phyloP scores from a whole-genome alignment of 1,284 basidiomycete genomes.

The Limonomyces culmigenus region DNA sequence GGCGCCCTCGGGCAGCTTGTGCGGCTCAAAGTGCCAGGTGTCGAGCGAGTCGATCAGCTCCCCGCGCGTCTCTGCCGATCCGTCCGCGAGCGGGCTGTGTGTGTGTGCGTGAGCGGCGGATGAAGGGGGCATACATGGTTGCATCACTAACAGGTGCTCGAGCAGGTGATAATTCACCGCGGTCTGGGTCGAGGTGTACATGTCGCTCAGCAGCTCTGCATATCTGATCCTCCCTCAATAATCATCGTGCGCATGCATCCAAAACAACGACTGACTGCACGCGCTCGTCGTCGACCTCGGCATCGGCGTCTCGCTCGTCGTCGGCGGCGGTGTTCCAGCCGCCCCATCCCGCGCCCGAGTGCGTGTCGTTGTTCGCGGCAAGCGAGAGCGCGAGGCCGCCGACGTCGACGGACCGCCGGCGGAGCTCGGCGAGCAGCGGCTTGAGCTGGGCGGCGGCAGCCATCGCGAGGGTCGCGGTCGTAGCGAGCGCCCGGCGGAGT shows the following conservation, averaged over 20 bases:
- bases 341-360: constrained; percentile 70
- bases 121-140: not conserved
- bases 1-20: constrained; percentile 63
- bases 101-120: not conserved
- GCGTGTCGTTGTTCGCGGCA: constrained; percentile 39
- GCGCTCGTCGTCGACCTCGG: too few species aligned
- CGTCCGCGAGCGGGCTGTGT: constrained; percentile 11
- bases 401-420: constrained; percentile 71
- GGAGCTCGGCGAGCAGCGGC: too few species aligned
- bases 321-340: too few species aligned
- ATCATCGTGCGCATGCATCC: constrained; percentile 4
- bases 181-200: constrained; percentile 63
- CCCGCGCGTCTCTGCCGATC: constrained; percentile 21
- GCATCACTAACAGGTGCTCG: not conserved
- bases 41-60: constrained; percentile 50
- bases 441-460: too few species aligned
- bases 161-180: constrained; percentile 40
- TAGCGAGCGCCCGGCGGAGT: too few species aligned
- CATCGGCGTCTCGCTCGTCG: constrained; percentile 31
- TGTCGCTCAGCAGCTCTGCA: constrained; percentile 67
- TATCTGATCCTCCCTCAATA: constrained; percentile 20
- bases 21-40: constrained; percentile 79
- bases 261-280: constrained; percentile 33
- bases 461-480: too few species aligned
- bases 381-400: constrained; percentile 72